Evolutionary conservation across 179 eudicot species (phyloP).

Genomic region (Carnegiea gigantea): DNA sequence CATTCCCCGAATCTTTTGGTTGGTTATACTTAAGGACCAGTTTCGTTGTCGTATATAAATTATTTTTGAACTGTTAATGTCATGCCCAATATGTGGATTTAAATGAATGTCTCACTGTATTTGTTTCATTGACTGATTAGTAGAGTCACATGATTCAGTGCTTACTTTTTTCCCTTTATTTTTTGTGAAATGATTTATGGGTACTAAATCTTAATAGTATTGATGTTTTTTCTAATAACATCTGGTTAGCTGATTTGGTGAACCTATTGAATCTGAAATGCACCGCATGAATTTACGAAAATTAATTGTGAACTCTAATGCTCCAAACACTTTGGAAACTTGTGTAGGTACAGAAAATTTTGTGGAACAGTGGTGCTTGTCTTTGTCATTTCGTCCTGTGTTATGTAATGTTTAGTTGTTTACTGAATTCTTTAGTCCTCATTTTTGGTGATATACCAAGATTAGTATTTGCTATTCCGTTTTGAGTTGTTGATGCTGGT

Average conservation of each 20-base stretch:
- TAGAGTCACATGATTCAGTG: not conserved
- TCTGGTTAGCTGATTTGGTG: not conserved
- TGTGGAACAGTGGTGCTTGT: not conserved
- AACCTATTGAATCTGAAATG: not conserved
- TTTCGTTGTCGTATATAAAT: not conserved
- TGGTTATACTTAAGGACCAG: not conserved
- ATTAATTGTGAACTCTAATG: not conserved
- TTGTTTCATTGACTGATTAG: not conserved
- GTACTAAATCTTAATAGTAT: not conserved
- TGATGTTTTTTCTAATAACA: not conserved
- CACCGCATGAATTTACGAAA: not conserved
- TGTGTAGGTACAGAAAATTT: not conserved
- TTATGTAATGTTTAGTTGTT: not conserved
- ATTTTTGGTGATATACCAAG: not conserved
- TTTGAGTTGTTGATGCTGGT: conserved; percentile 8
- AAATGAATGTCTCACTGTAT: not conserved
- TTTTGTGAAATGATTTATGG: not conserved
- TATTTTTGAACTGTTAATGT: not conserved
- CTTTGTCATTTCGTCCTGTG: not conserved
- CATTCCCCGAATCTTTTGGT: conserved; percentile 10
- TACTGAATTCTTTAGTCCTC: not conserved
- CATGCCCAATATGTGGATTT: not conserved
- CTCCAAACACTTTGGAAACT: not conserved
- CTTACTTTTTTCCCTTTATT: not conserved
- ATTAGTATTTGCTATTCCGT: not conserved